Conservation (phyloP, 192 early-diverging fungal species). For the Coemansia sp. region DNA sequence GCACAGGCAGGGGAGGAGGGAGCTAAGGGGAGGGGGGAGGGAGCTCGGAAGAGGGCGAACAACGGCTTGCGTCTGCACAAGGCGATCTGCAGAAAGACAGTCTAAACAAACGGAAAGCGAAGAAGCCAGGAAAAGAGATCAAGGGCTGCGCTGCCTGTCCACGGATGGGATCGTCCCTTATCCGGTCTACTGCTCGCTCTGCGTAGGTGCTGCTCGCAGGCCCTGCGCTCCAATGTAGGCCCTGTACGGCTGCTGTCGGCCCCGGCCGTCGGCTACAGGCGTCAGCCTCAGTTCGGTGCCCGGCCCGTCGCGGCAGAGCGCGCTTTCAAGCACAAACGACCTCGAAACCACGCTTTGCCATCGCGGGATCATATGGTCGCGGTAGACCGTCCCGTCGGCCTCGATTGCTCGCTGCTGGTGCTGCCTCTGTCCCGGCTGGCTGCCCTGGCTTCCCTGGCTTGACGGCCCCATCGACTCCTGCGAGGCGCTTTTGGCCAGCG, state of each 20-base stretch:
- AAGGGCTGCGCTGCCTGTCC: too few relatives aligned
- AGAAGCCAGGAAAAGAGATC: neutral
- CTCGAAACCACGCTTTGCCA: slow-evolving; percentile 25
- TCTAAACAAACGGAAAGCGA: too few relatives aligned
- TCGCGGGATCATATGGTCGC: slow-evolving; percentile 44
- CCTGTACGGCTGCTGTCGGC: neutral
- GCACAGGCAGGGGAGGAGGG: neutral
- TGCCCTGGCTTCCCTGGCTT: slow-evolving; percentile 1
- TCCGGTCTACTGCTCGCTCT: neutral
- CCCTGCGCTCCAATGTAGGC: neutral
- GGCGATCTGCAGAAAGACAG: neutral
- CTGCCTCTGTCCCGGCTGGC: neutral
- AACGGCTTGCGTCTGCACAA: neutral
- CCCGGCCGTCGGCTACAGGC: neutral
- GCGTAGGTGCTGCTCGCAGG: neutral
- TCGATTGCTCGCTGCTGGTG: slow-evolving; percentile 8
- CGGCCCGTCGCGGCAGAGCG: neutral
- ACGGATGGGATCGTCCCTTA: neutral
- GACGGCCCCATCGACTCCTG: neutral
- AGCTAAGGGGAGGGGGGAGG: slow-evolving; percentile 2
- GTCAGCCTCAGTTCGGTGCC: slow-evolving; percentile 10
- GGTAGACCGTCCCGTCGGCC: slow-evolving; percentile 10
- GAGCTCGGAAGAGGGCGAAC: neutral
- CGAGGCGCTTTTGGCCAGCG: slow-evolving; percentile 3
- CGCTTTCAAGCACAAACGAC: slow-evolving; percentile 33